These are phyloP conservation scores for Trichoderma gamsii DNA, from an alignment of 495 filamentous ascomycete species.

Conservation along the genomic window DNA sequence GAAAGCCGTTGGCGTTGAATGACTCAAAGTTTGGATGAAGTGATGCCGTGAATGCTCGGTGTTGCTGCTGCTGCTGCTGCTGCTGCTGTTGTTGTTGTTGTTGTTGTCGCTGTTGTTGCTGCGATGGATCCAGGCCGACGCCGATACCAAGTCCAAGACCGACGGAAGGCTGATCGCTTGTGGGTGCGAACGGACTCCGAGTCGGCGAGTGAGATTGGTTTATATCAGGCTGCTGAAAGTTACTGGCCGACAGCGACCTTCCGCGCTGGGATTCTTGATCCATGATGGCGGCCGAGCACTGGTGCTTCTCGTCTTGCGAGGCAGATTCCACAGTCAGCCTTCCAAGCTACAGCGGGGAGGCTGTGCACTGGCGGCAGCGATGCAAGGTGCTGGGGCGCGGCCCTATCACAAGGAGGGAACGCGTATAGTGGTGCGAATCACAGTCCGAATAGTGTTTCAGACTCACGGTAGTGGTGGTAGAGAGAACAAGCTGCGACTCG, in stretches of 20 bases:
- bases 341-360: slow-evolving; percentile 1
- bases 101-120: slow-evolving; percentile 34
- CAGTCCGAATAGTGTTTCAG: slow-evolving; percentile 1
- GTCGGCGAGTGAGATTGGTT: slow-evolving; percentile 45
- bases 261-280: slow-evolving; percentile 41
- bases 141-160: slow-evolving; percentile 41
- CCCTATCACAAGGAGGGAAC: slow-evolving; percentile 2
- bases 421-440: slow-evolving; percentile 10
- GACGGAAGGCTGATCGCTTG: slow-evolving; percentile 29
- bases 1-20: slow-evolving; percentile 33
- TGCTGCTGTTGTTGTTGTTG: slow-evolving; percentile 29
- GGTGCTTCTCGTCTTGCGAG: slow-evolving; percentile 9
- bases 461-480: neutral
- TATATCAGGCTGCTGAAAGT: slow-evolving; percentile 43
- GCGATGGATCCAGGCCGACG: slow-evolving; percentile 27
- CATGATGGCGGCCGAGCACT: slow-evolving; percentile 27
- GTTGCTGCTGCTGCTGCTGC: slow-evolving; percentile 33
- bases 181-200: slow-evolving; percentile 40
- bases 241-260: slow-evolving; percentile 41
- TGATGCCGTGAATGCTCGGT: slow-evolving; percentile 30
- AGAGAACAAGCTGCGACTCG: neutral
- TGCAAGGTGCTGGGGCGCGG: slow-evolving; percentile 11
- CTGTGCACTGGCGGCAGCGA: slow-evolving; percentile 12
- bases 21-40: slow-evolving; percentile 29
- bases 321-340: slow-evolving; percentile 17